These are phyloP conservation scores for Pyricularia sp. DNA, from an alignment of 2,329 filamentous ascomycete species.

Conservation along the genomic window DNA sequence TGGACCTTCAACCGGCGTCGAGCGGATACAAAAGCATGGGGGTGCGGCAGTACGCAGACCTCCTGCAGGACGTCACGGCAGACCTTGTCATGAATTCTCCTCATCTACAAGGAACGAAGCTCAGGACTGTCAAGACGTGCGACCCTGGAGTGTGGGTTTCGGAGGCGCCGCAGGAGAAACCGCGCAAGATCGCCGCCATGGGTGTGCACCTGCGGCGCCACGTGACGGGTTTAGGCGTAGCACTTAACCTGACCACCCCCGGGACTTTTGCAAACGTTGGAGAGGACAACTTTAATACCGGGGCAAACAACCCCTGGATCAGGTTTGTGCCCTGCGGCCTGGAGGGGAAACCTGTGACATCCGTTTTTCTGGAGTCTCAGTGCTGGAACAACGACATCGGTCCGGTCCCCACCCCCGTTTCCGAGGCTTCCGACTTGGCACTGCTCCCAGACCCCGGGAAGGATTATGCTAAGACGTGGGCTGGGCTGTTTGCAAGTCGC, in stretches of 20 bases:
- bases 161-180: slow-evolving; percentile 11
- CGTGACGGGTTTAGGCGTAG: slow-evolving; percentile 76
- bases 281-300: slow-evolving; percentile 29
- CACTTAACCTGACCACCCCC: slow-evolving; percentile 65
- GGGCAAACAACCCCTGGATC: slow-evolving; percentile 39
- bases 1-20: slow-evolving; percentile 61
- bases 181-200: slow-evolving; percentile 76
- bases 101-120: slow-evolving; percentile 37
- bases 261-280: slow-evolving; percentile 20
- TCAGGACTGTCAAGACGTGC: slow-evolving; percentile 55
- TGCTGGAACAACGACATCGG: not conserved
- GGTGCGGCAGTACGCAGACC: slow-evolving; percentile 66
- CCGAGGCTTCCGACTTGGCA: not conserved
- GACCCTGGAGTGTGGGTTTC: slow-evolving; percentile 79
- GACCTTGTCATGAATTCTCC: slow-evolving; percentile 29
- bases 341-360: slow-evolving; percentile 71
- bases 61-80: slow-evolving; percentile 71
- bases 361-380: slow-evolving; percentile 30
- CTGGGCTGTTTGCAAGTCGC: not conserved
- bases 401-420: not conserved
- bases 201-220: slow-evolving; percentile 86
- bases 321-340: slow-evolving; percentile 89
- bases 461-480: slow-evolving; percentile 1
- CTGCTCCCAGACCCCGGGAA: not conserved
- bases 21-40: slow-evolving; percentile 45